Evolutionary conservation across 2,329 filamentous ascomycete genomes (phyloP).

Genomic region (Coniochaeta hoffmannii): DNA sequence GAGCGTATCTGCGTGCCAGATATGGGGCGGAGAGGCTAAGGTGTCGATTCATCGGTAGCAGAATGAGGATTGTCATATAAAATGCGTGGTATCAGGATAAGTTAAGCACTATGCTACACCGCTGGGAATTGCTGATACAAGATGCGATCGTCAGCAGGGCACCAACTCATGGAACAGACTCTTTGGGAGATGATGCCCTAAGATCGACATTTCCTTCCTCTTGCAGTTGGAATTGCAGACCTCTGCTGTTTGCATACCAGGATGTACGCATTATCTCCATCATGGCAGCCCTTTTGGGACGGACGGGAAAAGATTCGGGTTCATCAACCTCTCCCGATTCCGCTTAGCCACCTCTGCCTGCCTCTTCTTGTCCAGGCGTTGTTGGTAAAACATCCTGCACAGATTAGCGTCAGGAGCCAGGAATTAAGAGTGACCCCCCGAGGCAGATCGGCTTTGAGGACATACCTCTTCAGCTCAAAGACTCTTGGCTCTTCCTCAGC

Average conservation of each 20-base stretch:
- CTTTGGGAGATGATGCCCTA: too few relatives aligned
- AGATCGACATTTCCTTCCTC: too few relatives aligned
- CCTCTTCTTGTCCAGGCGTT: conserved; percentile 70
- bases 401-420: background rate
- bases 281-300: conserved; percentile 60
- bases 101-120: too few relatives aligned
- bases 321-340: conserved; percentile 71
- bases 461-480: conserved; percentile 74
- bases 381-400: conserved; percentile 73
- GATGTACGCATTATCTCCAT: background rate
- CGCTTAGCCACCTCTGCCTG: conserved; percentile 73
- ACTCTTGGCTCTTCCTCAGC: conserved; percentile 66
- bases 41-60: too few relatives aligned
- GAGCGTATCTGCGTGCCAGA: too few relatives aligned
- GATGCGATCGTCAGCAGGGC: too few relatives aligned
- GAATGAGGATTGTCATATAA: too few relatives aligned
- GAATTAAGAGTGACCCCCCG: background rate
- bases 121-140: too few relatives aligned
- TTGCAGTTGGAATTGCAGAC: background rate
- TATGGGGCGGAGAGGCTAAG: too few relatives aligned
- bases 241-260: too few relatives aligned
- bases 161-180: too few relatives aligned
- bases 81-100: too few relatives aligned
- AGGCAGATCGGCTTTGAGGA: background rate
- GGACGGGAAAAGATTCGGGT: conserved; percentile 75